Evolutionary conservation across 306 rosid species (phyloP), one percentile per base, ranked within the genome.

Genomic region (Cucurbita pepo): DNA sequence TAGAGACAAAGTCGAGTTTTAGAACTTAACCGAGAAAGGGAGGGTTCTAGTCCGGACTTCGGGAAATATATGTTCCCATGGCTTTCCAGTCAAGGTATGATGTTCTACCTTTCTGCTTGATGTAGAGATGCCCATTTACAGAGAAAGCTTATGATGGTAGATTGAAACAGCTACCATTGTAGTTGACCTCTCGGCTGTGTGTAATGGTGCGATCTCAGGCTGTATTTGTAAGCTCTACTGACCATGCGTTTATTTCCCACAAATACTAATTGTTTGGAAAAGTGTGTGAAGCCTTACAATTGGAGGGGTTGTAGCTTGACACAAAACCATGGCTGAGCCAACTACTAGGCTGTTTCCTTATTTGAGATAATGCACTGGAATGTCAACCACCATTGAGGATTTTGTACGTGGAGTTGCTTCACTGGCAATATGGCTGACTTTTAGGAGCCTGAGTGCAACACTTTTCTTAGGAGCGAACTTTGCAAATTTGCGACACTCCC

Each of bases 71-170:
- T 6, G 75, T 94, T 5, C 96, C 91, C n/a, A 89, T 81, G 89
- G 77, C 74, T 77, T 85, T 91, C 75, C 99, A 91, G 85, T 85
- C 99, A 25, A 25, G 8, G 79, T 84, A 52, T 94, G 76, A 64
- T 94, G 44, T 88, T 86, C 82, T 94, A 94, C 88, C 83, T 94
- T 50, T 87, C 81, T 12, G 84, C 86, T 5, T 81, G 89, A 83
- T 80, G 79, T 82, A 88, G 80, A 79, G 96, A 86, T 78, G 95
- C 95, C 13, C 79, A 81, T 75, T 69, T 56, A 43, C 95, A 78
- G 77, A 82, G 90, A 75, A 25, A 25, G 30, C 30, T 25, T 25
- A 1, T 25, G 30, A 25, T 25, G 30, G 30, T 25, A 25, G 30
- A 25, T 25, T 1, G 3, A 1, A 25, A 25, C 30, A 25, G 30